These are phyloP conservation scores for Hibiscus syriacus DNA, from an alignment of 345 rosid species.

Conservation along the genomic window DNA sequence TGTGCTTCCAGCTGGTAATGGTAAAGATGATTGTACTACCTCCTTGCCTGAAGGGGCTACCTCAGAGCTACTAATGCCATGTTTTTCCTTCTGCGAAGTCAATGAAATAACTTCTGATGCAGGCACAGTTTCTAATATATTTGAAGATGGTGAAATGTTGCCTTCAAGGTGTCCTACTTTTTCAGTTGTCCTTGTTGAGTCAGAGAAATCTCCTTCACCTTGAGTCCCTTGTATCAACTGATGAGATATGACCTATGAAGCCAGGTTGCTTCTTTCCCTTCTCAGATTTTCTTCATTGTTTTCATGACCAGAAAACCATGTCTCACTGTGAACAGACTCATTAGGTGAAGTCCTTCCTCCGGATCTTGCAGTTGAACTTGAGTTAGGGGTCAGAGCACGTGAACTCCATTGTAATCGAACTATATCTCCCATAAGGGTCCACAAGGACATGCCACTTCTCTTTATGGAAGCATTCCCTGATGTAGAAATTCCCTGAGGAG, in stretches of 20 bases:
- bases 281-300: constrained; percentile 42
- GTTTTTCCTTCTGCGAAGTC: constrained; percentile 28
- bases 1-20: constrained; percentile 29
- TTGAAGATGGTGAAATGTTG: constrained; percentile 24
- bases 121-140: constrained; percentile 32
- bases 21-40: constrained; percentile 24
- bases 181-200: constrained; percentile 18
- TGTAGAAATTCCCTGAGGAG: constrained; percentile 27
- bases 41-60: constrained; percentile 27
- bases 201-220: constrained; percentile 33
- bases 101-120: constrained; percentile 31
- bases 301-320: constrained; percentile 88
- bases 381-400: constrained; percentile 45
- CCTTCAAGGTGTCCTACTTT: constrained; percentile 28
- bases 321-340: constrained; percentile 57
- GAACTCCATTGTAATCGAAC: constrained; percentile 67
- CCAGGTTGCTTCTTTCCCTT: constrained; percentile 29
- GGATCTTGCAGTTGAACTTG: constrained; percentile 41
- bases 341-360: constrained; percentile 51
- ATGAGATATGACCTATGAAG: constrained; percentile 30
- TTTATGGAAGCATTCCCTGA: constrained; percentile 33
- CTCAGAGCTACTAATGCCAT: constrained; percentile 20
- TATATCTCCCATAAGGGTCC: constrained; percentile 65
- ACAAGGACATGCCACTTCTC: constrained; percentile 65
- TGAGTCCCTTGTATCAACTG: constrained; percentile 28